Percentiles rank a stretch among this genome's conserved stretches.
phyloP scores from a whole-genome alignment of 257 asterid genomes.

The Penstemon eatonii region DNA sequence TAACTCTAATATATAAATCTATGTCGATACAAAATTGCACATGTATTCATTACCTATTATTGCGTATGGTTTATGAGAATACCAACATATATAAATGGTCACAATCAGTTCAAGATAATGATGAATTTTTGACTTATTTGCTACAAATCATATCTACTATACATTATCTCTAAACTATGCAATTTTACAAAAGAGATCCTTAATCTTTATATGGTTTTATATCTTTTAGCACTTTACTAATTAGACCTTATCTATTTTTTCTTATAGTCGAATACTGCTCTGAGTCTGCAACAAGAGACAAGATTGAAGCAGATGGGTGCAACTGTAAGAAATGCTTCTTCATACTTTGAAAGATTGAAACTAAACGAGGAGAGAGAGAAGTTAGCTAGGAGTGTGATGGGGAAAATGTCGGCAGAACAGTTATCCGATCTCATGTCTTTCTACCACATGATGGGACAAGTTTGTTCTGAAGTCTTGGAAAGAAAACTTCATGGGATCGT shows the following conservation, averaged over 20 bases:
- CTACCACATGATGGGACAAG: conserved; percentile 68
- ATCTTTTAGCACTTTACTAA: not conserved
- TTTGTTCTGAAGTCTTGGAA: conserved; percentile 71
- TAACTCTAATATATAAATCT: no score
- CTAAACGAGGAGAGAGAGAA: conserved; percentile 59
- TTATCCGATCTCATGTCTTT: conserved; percentile 59
- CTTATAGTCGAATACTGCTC: conserved; percentile 59
- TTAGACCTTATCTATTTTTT: not conserved
- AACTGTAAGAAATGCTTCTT: conserved; percentile 70
- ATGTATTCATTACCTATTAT: not conserved
- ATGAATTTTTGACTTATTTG: not conserved
- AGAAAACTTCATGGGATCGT: conserved; percentile 43
- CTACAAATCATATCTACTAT: no score
- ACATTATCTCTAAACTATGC: no score
- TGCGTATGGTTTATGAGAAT: no score
- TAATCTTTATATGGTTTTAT: not conserved
- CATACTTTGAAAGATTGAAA: conserved; percentile 51
- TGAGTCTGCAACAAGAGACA: conserved; percentile 63
- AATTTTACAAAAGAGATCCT: not conserved
- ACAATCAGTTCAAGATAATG: not conserved
- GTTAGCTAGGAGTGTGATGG: conserved; percentile 47
- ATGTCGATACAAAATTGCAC: no score
- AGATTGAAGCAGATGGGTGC: conserved; percentile 92
- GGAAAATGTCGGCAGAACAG: conserved; percentile 75
- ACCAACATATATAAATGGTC: not conserved